Percentiles rank a stretch among this genome's conserved stretches.
These are phyloP conservation scores for Santalum album DNA, from an alignment of 164 flowering plant species.

Conservation along the genomic window DNA sequence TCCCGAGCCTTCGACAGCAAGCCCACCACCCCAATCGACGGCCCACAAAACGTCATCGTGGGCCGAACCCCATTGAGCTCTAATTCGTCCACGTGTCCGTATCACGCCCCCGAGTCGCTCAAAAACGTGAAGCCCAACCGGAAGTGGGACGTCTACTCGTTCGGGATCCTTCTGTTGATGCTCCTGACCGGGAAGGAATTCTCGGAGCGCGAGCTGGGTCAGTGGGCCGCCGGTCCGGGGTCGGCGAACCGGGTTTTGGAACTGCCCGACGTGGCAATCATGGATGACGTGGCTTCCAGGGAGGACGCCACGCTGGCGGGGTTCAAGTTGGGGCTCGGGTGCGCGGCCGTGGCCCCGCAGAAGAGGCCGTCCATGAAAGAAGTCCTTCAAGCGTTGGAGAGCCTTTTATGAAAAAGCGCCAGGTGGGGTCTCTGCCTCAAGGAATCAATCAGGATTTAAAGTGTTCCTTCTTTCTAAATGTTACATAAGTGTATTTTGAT, in stretches of 20 bases:
- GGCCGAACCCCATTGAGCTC: slow-evolving; percentile 22
- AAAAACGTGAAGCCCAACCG: slow-evolving; percentile 35
- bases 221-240: slow-evolving; percentile 26
- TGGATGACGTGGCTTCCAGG: slow-evolving; percentile 28
- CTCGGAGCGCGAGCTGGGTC: slow-evolving; percentile 36
- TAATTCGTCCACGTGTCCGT: slow-evolving; percentile 19
- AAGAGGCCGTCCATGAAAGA: slow-evolving; percentile 69
- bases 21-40: slow-evolving; percentile 11
- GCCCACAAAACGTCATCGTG: too few relatives aligned
- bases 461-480: too few relatives aligned
- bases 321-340: slow-evolving; percentile 49
- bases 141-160: slow-evolving; percentile 66
- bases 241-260: slow-evolving; percentile 25
- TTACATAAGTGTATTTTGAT: too few relatives aligned
- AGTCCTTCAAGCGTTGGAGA: slow-evolving; percentile 44
- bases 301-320: slow-evolving; percentile 38
- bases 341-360: slow-evolving; percentile 44
- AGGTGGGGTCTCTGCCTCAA: too few relatives aligned
- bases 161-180: slow-evolving; percentile 51
- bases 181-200: slow-evolving; percentile 42
- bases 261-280: slow-evolving; percentile 38
- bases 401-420: slow-evolving; percentile 15
- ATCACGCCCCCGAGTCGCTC: slow-evolving; percentile 53
- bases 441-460: too few relatives aligned
- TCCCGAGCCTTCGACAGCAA: slow-evolving; percentile 17